phyloP scores from a whole-genome alignment of 495 filamentous ascomycete species.

The Jackrogersella minutella region DNA sequence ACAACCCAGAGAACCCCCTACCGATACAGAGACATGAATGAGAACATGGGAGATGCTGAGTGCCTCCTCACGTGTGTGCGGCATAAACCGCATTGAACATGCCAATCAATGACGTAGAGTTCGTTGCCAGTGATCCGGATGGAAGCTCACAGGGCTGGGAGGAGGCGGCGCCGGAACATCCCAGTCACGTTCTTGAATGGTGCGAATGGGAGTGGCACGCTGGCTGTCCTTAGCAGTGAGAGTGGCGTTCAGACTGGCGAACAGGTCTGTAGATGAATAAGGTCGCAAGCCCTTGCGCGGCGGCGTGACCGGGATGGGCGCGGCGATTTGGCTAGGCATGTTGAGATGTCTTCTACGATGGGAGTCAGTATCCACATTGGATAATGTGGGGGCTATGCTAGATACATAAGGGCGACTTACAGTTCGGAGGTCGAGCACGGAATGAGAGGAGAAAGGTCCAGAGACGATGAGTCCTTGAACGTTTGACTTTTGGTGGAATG shows the following conservation, averaged over 20 bases:
- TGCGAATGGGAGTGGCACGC: conserved; percentile 50
- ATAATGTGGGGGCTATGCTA: not conserved
- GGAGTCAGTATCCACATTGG: conserved; percentile 2
- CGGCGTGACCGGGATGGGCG: conserved; percentile 54
- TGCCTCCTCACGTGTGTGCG: conserved; percentile 9
- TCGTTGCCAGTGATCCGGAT: conserved; percentile 54
- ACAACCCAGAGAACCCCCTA: conserved; percentile 35
- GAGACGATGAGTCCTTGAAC: not conserved
- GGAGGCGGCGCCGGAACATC: conserved; percentile 59
- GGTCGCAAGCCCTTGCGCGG: conserved; percentile 49
- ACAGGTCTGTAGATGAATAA: conserved; percentile 54
- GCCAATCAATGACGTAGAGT: conserved; percentile 35
- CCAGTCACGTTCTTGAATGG: conserved; percentile 59
- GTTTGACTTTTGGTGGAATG: not conserved
- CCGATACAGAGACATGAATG: conserved; percentile 39
- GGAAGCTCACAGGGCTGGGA: conserved; percentile 58
- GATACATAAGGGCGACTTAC: conserved; percentile 13
- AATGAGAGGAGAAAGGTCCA: not conserved
- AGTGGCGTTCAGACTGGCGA: conserved; percentile 56
- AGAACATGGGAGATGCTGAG: conserved; percentile 14
- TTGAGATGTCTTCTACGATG: conserved; percentile 36
- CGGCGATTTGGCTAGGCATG: conserved; percentile 57
- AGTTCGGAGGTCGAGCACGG: not conserved
- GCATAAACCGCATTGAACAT: not conserved
- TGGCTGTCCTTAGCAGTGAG: conserved; percentile 49